Base-by-base conservation (phyloP, 495 filamentous ascomycete genomes). In the Neurospora tetraspora region DNA sequence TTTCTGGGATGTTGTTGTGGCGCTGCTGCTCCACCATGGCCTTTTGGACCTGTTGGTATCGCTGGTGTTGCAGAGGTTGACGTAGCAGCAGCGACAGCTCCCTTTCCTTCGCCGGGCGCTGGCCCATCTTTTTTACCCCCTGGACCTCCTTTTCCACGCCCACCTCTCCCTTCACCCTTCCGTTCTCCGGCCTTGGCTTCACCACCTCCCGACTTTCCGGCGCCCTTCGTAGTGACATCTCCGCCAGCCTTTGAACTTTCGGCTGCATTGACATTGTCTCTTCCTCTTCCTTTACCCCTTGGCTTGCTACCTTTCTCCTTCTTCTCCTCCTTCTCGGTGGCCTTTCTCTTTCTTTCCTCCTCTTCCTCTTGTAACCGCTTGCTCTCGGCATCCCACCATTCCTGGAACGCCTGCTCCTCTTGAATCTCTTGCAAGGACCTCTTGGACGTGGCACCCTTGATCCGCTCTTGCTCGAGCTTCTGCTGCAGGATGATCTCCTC, bases 361-460 rank as follows among this genome's bases (percentile, higher is more conserved):
- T 91, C 90, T 45, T 93, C 86, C 68, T 90, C 89, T 71, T 88
- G 85, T 72, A 83, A 83, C 68, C 91, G 87, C 75, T 88, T 87
- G 78, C 91, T 94, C 79, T 99, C 96, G 71, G 91, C 88, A 74
- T 98, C 94, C 96, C 96, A 99, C 96, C 96, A 99, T 78, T 95
- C 90, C 80, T 97, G 92, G 81, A 99, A 99, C 40, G 94, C 93
- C 79, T 99, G 96, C 79, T 99, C 96, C 69, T 91, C 88, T 78
- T 99, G 96, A 74, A 99, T 99, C 47, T 98, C 96, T 77, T 95
- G 88, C 47, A 99, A 80, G 73, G 91, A 94, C 53, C 95, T 87
- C 79, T 96, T 97, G 3, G 92, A 91, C 0, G 86, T 89, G n/a
- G 93, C 93, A 81, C 97, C 94, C 47, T 88, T 89, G 73, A 96